Evolutionary conservation across 257 asterid genomes (phyloP), one percentile per base, ranked within the genome.

Genomic region (Solanum arcanum): DNA sequence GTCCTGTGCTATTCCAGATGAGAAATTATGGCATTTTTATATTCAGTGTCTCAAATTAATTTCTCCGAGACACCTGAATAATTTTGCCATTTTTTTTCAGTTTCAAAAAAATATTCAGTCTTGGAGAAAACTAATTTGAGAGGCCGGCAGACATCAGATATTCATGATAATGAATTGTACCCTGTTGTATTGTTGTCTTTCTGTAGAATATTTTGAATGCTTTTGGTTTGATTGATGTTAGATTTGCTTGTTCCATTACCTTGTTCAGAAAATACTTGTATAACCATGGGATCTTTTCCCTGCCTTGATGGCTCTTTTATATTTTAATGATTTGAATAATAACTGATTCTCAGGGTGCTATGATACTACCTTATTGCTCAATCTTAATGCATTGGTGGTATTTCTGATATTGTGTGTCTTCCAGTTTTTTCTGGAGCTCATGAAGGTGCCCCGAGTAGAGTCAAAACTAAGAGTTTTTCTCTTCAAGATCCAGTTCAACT

Each of bases 391-490:
- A 31, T 31, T 33, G 70, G 70, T 81, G 85, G 70, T 49, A 29
- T 46, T 9, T 46, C 42, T 47, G 66, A 47, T 81, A 81, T 44
- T 77, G 87, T 87, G 75, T 68, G 76, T 88, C 83, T 92, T 90
- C 91, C 96, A 97, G 99, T 97, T 96, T 92, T 97, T 97, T 90
- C 89, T 97, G 92, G 99, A 97, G 97, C 94, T 97, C 91, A 96
- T 97, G 99, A 97, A 97, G 93, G 99, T 97, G 88, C 99, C 99
- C 64, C 94, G 99, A 46, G 99, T 97, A 83, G 99, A 97, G 88
- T 95, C 99, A 62, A 97, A 97, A 90, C 91, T 97, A 44, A 92
- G 98, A 90, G 99, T 97, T 88, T 97, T 97, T 90, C 90, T 97
- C 87, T 97, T 97, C 95, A 97, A 97, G 93, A 97, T 95, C 91